phyloP scores from a whole-genome alignment of 495 filamentous ascomycete genomes.

The Aspergillus affinis region DNA sequence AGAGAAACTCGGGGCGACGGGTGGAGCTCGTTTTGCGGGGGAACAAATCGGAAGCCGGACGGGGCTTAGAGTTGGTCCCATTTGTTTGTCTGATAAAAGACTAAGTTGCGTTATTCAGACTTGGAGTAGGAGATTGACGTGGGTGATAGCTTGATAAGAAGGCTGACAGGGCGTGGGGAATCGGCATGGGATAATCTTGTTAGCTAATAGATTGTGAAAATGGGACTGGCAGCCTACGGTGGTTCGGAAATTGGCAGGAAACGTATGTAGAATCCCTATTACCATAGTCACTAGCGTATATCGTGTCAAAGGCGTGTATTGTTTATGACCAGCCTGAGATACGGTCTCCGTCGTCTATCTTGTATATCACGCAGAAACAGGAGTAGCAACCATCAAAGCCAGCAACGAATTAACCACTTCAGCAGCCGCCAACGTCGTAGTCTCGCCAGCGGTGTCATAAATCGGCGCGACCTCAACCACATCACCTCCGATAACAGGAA shows the following conservation, averaged over 20 bases:
- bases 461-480: constrained; percentile 53
- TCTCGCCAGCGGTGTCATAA: constrained; percentile 50
- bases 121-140: too few species aligned
- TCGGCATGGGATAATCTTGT: too few species aligned
- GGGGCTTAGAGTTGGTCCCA: background rate
- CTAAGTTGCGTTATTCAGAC: background rate
- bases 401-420: constrained; percentile 40
- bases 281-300: too few species aligned
- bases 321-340: too few species aligned
- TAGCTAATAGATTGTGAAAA: too few species aligned
- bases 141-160: background rate
- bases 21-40: constrained; percentile 15
- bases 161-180: background rate
- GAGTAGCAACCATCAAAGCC: constrained; percentile 18
- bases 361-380: constrained; percentile 7
- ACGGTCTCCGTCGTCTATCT: background rate
- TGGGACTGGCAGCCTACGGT: too few species aligned
- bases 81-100: background rate
- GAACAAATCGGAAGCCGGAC: constrained; percentile 1
- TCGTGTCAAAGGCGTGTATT: too few species aligned
- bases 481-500: constrained; percentile 53
- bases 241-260: too few species aligned
- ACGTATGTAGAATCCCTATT: too few species aligned
- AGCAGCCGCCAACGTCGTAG: constrained; percentile 49
- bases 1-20: constrained; percentile 33